phyloP scores from a whole-genome alignment of 192 early-diverging fungal species.

The Endogone sp. region DNA sequence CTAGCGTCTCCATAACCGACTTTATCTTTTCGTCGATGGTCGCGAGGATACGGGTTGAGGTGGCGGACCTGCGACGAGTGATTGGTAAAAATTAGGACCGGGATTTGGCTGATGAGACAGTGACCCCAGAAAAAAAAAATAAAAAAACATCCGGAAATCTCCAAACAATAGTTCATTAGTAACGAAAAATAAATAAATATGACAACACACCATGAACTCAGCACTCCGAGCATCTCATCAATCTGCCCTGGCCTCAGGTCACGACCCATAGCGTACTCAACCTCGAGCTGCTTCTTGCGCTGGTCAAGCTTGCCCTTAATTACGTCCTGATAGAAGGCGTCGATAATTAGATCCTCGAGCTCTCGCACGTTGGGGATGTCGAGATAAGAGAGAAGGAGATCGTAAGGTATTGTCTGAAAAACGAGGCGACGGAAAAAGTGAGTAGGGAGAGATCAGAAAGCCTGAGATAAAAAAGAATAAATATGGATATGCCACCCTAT shows the following conservation, averaged over 20 bases:
- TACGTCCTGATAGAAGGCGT: conserved; percentile 77
- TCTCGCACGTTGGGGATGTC: conserved; percentile 77
- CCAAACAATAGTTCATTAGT: too few relatives aligned
- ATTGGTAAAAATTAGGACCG: neutral
- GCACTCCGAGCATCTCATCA: conserved; percentile 44
- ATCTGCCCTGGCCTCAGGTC: conserved; percentile 68
- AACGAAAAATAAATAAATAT: conserved; percentile 1
- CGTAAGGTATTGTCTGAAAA: conserved; percentile 66
- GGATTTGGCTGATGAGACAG: too few relatives aligned
- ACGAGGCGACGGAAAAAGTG: neutral
- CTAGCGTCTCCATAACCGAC: neutral
- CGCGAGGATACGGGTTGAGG: neutral
- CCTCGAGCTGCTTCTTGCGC: conserved; percentile 63
- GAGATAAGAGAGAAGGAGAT: conserved; percentile 55
- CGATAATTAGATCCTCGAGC: conserved; percentile 86
- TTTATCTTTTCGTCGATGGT: neutral
- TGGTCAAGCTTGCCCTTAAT: conserved; percentile 83
- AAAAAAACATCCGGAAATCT: neutral
- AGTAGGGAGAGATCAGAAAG: neutral
- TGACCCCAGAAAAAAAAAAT: neutral
- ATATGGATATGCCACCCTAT: conserved; percentile 47
- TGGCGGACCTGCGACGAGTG: neutral
- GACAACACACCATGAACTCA: conserved; percentile 55
- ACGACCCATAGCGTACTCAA: conserved; percentile 80
- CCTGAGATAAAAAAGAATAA: conserved; percentile 14